A percentile compares a stretch with the other conserved stretches of the same genome.
These are phyloP conservation scores for Coelastrella sp. DNA, from an alignment of 139 green algal genomes.

Conservation along the genomic window DNA sequence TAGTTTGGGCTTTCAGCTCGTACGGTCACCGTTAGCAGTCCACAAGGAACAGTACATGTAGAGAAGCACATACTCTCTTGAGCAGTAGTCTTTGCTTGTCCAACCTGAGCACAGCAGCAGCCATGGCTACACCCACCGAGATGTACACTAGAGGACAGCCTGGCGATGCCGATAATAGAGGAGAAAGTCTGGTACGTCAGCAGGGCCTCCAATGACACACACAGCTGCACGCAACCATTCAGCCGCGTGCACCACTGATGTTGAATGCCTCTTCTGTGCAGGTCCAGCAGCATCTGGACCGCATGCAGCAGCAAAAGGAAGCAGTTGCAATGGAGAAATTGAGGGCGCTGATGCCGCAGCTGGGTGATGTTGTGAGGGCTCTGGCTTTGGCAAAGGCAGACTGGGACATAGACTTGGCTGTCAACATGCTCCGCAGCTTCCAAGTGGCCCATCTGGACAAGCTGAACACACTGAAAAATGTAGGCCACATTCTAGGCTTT, in stretches of 20 bases:
- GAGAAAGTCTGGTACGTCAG: constrained; percentile 35
- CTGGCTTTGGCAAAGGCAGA: constrained; percentile 72
- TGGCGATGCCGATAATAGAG: constrained; percentile 39
- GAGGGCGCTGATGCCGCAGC: constrained; percentile 66
- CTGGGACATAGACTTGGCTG: constrained; percentile 76
- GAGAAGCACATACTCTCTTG: too few species aligned
- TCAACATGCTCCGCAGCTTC: constrained; percentile 71
- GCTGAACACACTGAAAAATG: constrained; percentile 63
- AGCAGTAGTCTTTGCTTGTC: too few species aligned
- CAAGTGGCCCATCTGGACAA: constrained; percentile 58
- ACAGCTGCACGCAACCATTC: neutral
- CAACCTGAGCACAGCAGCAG: neutral
- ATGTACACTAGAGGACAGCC: constrained; percentile 41
- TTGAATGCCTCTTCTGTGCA: neutral
- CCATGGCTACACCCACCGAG: constrained; percentile 15
- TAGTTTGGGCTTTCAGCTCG: too few species aligned
- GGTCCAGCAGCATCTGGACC: constrained; percentile 44
- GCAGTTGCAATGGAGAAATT: constrained; percentile 72
- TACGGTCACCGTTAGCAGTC: too few species aligned
- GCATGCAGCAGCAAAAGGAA: constrained; percentile 76
- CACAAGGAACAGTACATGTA: too few species aligned
- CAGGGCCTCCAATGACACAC: neutral
- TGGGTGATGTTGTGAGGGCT: constrained; percentile 70
- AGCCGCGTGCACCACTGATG: neutral
- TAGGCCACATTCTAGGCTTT: neutral